phyloP scores from a whole-genome alignment of 441 rosid genomes.

The California macrophylla region DNA sequence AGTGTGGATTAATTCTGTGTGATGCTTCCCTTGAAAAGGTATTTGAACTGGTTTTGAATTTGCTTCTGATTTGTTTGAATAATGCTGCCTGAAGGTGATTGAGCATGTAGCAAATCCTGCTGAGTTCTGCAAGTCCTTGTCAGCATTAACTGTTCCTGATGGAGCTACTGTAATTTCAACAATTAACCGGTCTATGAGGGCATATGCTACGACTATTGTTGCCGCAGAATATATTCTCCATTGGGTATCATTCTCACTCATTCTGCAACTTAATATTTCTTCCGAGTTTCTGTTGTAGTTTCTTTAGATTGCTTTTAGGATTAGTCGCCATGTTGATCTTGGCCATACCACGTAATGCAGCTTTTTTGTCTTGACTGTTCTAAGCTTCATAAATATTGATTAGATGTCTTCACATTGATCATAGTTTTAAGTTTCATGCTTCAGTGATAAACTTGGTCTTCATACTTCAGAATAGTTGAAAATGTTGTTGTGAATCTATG shows the following conservation, averaged over 20 bases:
- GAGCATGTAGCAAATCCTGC: constrained; percentile 91
- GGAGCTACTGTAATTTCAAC: constrained; percentile 81
- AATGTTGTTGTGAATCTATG: background rate
- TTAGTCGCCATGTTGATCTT: background rate
- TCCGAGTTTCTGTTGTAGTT: constrained; percentile 1
- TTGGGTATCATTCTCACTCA: constrained; percentile 50
- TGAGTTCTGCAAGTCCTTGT: constrained; percentile 79
- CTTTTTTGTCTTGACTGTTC: background rate
- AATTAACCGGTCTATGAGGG: constrained; percentile 70
- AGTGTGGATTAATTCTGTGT: no score
- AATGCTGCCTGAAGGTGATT: constrained; percentile 46
- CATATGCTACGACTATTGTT: constrained; percentile 73
- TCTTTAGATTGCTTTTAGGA: background rate
- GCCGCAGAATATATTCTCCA: constrained; percentile 79
- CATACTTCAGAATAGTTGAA: background rate
- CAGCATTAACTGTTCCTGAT: constrained; percentile 48
- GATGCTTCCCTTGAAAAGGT: background rate
- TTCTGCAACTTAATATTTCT: constrained; percentile 3
- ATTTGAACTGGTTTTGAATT: background rate
- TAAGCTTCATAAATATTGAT: background rate
- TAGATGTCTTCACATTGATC: no score
- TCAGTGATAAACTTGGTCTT: background rate
- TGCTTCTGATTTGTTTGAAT: constrained; percentile 11
- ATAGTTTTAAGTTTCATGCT: background rate
- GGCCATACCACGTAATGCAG: background rate